Conservation (phyloP, 805 yeast genomes). For the Lipomyces kockii region DNA sequence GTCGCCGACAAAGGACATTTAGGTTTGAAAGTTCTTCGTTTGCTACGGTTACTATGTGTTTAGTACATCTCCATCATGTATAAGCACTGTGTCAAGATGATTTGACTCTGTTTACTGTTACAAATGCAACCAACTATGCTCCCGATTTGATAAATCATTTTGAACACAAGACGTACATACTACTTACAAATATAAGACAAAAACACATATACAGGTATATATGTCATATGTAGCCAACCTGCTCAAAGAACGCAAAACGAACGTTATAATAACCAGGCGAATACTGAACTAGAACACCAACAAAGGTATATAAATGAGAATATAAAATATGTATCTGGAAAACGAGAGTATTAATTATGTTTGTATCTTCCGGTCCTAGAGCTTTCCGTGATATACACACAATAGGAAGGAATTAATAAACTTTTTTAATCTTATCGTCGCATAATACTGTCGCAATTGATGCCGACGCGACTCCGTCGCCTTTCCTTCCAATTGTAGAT, state of each 20-base stretch:
- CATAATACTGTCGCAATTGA: background rate
- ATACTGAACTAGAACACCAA: background rate
- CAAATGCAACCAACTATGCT: background rate
- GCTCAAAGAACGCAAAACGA: background rate
- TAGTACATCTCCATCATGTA: too few species aligned
- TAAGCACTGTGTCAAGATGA: too few species aligned
- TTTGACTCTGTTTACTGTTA: too few species aligned
- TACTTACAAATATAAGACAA: background rate
- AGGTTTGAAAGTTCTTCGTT: too few species aligned
- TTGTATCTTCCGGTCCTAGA: background rate
- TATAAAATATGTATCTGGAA: background rate
- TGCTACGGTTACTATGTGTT: too few species aligned
- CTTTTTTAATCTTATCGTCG: background rate
- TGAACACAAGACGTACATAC: background rate
- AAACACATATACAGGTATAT: background rate
- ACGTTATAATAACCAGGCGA: background rate
- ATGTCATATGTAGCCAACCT: background rate
- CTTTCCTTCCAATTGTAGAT: background rate
- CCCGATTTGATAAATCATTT: background rate
- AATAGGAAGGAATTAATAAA: background rate
- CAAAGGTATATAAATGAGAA: background rate
- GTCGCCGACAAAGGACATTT: too few species aligned
- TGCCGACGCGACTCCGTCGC: background rate
- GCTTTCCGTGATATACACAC: background rate
- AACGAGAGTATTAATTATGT: background rate